These are phyloP conservation scores for Lachnellula hyalina DNA, from an alignment of 2,329 filamentous ascomycete species.

Conservation along the genomic window DNA sequence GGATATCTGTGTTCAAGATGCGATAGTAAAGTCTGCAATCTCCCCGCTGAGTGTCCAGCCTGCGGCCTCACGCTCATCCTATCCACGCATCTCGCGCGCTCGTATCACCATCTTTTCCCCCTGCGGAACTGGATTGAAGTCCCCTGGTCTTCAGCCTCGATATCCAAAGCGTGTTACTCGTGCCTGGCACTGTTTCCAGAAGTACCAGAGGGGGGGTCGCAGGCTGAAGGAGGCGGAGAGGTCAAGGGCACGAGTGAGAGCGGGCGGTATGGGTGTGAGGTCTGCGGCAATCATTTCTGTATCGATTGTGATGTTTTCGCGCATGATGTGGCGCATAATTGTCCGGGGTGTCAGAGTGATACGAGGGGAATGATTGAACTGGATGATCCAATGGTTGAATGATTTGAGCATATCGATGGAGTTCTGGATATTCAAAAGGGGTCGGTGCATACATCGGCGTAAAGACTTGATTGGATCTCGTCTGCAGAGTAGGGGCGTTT, in stretches of 20 bases:
- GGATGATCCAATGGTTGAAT: neutral
- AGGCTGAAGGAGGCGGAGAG: slow-evolving; percentile 12
- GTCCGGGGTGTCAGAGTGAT: slow-evolving; percentile 65
- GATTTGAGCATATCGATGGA: neutral
- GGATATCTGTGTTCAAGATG: slow-evolving; percentile 92
- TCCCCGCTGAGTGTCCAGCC: slow-evolving; percentile 86
- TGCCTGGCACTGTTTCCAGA: slow-evolving; percentile 70
- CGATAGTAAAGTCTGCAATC: slow-evolving; percentile 77
- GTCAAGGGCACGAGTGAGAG: slow-evolving; percentile 73
- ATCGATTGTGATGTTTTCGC: slow-evolving; percentile 97
- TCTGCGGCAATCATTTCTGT: slow-evolving; percentile 89
- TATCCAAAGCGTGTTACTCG: slow-evolving; percentile 60
- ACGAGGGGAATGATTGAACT: slow-evolving; percentile 11
- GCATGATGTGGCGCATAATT: slow-evolving; percentile 93
- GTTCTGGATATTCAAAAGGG: neutral
- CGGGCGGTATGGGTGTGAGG: slow-evolving; percentile 79
- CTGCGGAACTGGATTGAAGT: slow-evolving; percentile 89
- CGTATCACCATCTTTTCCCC: slow-evolving; percentile 89
- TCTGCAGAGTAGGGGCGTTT: neutral
- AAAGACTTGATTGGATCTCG: neutral
- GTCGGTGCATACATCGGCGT: neutral
- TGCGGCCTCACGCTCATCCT: slow-evolving; percentile 91
- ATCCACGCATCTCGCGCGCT: slow-evolving; percentile 87
- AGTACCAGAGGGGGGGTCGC: slow-evolving; percentile 4
- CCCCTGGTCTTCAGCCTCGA: slow-evolving; percentile 66